Conservation (phyloP, 2,329 filamentous ascomycete genomes). For the Verticillium nubilum region DNA sequence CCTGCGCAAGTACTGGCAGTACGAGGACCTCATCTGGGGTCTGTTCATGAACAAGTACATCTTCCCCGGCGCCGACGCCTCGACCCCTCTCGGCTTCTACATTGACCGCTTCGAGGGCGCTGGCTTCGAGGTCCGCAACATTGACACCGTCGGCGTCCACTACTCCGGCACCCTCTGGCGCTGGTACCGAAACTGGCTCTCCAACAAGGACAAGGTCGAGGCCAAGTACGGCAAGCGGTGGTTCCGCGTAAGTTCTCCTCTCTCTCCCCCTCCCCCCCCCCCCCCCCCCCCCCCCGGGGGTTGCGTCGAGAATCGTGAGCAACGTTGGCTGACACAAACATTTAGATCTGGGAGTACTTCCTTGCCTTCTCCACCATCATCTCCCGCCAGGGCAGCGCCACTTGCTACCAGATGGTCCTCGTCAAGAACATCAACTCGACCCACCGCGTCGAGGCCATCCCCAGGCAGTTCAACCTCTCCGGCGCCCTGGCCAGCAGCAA, state of each 20-base stretch:
- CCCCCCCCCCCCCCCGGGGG: too few species aligned
- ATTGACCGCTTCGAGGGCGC: conserved; percentile 50
- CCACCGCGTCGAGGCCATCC: conserved; percentile 67
- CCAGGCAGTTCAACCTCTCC: conserved; percentile 56
- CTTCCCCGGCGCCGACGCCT: neutral
- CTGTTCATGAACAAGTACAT: conserved; percentile 91
- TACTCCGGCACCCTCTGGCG: conserved; percentile 85
- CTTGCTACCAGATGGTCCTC: conserved; percentile 72
- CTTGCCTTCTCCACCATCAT: conserved; percentile 72
- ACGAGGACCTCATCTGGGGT: conserved; percentile 86
- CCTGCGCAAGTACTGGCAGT: conserved; percentile 81
- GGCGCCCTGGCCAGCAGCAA: conserved; percentile 41
- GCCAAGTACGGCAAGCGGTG: conserved; percentile 83
- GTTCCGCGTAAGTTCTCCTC: conserved; percentile 62
- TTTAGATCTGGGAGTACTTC: conserved; percentile 86
- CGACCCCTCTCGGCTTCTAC: neutral
- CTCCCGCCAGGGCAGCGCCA: conserved; percentile 69
- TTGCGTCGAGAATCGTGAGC: too few species aligned
- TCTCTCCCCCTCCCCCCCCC: neutral
- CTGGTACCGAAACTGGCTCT: conserved; percentile 92
- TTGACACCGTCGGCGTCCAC: conserved; percentile 83
- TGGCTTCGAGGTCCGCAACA: conserved; percentile 56
- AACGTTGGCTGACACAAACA: conserved; percentile 57
- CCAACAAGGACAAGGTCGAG: conserved; percentile 77
- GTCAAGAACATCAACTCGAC: conserved; percentile 82